Evolutionary conservation across 2,329 filamentous ascomycete species (phyloP).

Genomic region (Amphichorda felina): DNA sequence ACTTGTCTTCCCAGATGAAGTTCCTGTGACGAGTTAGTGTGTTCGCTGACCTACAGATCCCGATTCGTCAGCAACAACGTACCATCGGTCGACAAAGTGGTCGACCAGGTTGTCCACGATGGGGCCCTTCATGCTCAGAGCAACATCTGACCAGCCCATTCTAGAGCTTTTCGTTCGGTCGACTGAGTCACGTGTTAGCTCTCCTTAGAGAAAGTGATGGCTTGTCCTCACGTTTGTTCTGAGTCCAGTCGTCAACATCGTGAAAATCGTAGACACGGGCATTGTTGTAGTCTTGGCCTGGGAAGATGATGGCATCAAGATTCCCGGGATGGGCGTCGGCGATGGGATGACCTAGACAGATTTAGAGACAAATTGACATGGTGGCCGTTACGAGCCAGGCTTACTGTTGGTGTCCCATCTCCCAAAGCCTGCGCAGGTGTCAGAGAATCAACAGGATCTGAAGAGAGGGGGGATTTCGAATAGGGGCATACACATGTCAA

Average conservation of each 20-base stretch:
- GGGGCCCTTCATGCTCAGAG: constrained; percentile 62
- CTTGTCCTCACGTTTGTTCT: constrained; percentile 55
- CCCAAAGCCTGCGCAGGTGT: constrained; percentile 48
- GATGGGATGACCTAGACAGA: constrained; percentile 52
- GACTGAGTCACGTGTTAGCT: constrained; percentile 27
- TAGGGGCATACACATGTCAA: constrained; percentile 57
- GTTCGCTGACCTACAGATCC: background rate
- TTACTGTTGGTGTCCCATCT: constrained; percentile 74
- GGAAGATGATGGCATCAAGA: constrained; percentile 65
- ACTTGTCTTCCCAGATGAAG: constrained; percentile 79
- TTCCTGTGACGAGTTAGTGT: constrained; percentile 37
- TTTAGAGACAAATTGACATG: no score
- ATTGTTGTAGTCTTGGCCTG: constrained; percentile 90
- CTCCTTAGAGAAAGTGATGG: background rate
- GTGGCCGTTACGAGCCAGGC: no score
- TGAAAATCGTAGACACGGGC: constrained; percentile 73
- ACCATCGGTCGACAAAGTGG: constrained; percentile 79
- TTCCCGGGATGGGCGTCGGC: constrained; percentile 73
- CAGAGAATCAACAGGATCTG: background rate
- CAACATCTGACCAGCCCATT: constrained; percentile 90
- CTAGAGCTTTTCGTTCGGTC: constrained; percentile 67
- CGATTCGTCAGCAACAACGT: constrained; percentile 6
- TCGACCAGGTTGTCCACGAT: constrained; percentile 62
- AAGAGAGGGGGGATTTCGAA: background rate
- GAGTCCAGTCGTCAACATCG: constrained; percentile 65